Conservation (phyloP, 179 eudicot species). For the Beta macrorhiza region DNA sequence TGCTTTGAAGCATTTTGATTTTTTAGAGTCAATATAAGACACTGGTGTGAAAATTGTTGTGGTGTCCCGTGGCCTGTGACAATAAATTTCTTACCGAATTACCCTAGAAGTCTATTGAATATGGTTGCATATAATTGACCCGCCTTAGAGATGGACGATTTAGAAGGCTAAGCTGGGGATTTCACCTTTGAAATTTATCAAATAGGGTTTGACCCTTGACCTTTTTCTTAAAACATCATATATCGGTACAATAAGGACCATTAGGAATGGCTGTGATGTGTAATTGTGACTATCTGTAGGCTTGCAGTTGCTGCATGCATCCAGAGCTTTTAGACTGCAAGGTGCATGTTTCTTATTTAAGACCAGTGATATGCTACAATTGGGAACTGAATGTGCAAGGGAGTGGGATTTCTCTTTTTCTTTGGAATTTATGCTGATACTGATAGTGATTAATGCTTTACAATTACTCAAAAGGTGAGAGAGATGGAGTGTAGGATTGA, state of each 20-base stretch:
- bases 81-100: background rate
- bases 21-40: background rate
- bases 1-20: background rate
- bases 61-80: background rate
- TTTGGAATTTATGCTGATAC: background rate
- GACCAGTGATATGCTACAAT: background rate
- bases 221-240: background rate
- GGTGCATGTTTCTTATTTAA: background rate
- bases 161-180: conserved; percentile 1
- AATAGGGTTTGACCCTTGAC: background rate
- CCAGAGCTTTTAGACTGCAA: background rate
- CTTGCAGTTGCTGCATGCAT: background rate
- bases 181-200: background rate
- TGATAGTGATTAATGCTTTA: background rate
- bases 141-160: background rate
- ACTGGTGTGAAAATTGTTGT: background rate
- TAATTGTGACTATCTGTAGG: background rate
- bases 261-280: background rate
- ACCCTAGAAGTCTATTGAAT: background rate
- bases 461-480: background rate
- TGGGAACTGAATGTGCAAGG: conserved; percentile 2
- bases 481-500: background rate
- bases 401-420: background rate
- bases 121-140: background rate
- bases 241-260: background rate